Percentiles rank a stretch among this genome's conserved stretches.
Conservation (phyloP, 257 asterid genomes). For the Datura wrightii region DNA sequence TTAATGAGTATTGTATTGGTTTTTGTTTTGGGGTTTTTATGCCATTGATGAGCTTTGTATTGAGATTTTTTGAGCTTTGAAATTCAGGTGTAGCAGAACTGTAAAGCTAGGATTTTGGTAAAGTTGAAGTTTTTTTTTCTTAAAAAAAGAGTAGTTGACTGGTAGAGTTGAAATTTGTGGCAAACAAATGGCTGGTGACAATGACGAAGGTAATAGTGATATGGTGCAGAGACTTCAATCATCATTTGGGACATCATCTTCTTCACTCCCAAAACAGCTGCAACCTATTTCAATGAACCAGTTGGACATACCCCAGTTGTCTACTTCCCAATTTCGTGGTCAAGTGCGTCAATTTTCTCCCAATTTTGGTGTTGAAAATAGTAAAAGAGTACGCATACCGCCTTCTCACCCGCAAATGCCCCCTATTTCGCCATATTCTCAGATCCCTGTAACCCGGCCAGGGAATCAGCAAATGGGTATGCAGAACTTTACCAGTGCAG, state of each 20-base stretch:
- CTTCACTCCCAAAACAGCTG: constrained; percentile 58
- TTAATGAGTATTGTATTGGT: background rate
- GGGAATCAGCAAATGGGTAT: constrained; percentile 64
- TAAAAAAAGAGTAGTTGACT: background rate
- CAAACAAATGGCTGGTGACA: constrained; percentile 64
- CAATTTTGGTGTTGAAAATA: constrained; percentile 54
- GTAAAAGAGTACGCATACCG: constrained; percentile 79
- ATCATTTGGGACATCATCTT: constrained; percentile 74
- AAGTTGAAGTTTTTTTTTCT: background rate
- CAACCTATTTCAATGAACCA: constrained; percentile 54
- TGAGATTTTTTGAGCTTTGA: background rate
- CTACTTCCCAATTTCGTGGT: constrained; percentile 61
- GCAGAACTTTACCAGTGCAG: constrained; percentile 57
- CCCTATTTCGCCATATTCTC: constrained; percentile 87
- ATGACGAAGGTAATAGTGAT: constrained; percentile 58
- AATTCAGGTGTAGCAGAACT: constrained; percentile 25
- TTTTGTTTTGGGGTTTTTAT: background rate
- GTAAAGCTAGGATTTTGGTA: constrained; percentile 29
- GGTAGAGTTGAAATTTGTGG: constrained; percentile 31
- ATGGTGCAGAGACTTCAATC: constrained; percentile 75
- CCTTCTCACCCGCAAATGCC: constrained; percentile 96
- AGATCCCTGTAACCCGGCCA: constrained; percentile 60
- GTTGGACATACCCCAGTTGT: constrained; percentile 69
- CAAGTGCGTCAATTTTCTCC: constrained; percentile 70
- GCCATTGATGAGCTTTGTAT: background rate